phyloP scores from a whole-genome alignment of 495 filamentous ascomycete species.

The Hyaloscypha bicolor region DNA sequence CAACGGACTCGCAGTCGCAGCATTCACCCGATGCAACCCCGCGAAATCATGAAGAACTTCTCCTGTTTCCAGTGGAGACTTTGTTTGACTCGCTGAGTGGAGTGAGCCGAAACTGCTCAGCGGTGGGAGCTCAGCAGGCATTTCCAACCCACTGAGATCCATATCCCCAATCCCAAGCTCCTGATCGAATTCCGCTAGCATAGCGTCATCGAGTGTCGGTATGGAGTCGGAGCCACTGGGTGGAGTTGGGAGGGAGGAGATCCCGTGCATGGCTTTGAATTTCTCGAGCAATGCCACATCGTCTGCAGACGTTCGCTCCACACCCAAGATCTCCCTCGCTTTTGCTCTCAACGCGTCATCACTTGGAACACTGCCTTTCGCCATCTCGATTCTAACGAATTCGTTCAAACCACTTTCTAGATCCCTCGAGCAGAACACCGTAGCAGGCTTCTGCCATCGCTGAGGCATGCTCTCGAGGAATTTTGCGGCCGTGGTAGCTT shows the following conservation, averaged over 20 bases:
- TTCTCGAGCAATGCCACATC: constrained; percentile 48
- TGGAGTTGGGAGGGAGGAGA: neutral
- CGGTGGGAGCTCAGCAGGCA: neutral
- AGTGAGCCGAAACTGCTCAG: neutral
- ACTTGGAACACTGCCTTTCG: constrained; percentile 37
- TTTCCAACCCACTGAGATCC: constrained; percentile 10
- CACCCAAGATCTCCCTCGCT: constrained; percentile 47
- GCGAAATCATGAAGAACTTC: constrained; percentile 18
- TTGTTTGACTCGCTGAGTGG: neutral
- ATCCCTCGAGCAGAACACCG: constrained; percentile 55
- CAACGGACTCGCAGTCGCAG: constrained; percentile 25
- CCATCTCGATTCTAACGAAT: constrained; percentile 40
- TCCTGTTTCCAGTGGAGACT: neutral
- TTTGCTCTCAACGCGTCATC: constrained; percentile 42
- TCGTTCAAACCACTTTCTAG: constrained; percentile 48
- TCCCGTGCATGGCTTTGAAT: constrained; percentile 42
- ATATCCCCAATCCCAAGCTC: constrained; percentile 17
- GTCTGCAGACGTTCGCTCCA: constrained; percentile 47
- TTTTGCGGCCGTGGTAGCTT: constrained; percentile 40
- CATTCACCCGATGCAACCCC: constrained; percentile 18
- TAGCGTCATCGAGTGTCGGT: constrained; percentile 6
- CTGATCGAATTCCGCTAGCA: constrained; percentile 24
- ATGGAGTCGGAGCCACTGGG: neutral
- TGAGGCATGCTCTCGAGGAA: constrained; percentile 40
- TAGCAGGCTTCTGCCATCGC: constrained; percentile 42